Conservation (phyloP, 768 basidiomycete genomes). For the Russula lepida region DNA sequence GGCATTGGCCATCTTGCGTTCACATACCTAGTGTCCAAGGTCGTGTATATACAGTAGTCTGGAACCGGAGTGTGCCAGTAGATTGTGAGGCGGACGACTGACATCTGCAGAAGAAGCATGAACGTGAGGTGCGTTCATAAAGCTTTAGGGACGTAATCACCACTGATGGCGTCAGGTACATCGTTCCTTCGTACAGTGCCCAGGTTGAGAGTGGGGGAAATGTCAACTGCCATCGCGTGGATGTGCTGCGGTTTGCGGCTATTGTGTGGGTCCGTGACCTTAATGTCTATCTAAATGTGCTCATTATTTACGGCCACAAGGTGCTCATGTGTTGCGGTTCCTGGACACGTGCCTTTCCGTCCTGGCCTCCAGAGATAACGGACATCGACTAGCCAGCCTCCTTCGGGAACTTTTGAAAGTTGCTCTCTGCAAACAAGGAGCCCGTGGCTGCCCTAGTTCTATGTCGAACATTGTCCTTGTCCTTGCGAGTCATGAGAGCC, state of each 20-base stretch:
- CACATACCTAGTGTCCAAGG: not conserved
- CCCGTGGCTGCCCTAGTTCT: constrained; percentile 35
- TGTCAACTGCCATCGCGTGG: constrained; percentile 34
- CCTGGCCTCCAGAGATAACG: constrained; percentile 34
- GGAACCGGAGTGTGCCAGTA: no score
- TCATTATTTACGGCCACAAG: constrained; percentile 10
- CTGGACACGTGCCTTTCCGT: constrained; percentile 42
- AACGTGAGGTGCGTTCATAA: not conserved
- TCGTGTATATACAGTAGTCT: no score
- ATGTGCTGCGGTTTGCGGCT: constrained; percentile 48
- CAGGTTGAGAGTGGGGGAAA: not conserved
- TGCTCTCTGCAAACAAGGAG: constrained; percentile 34
- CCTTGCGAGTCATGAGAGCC: constrained; percentile 34
- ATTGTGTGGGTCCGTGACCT: constrained; percentile 33
- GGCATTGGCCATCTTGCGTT: not conserved
- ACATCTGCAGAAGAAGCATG: not conserved
- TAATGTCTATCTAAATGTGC: constrained; percentile 42
- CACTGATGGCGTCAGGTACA: not conserved
- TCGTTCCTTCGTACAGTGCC: not conserved
- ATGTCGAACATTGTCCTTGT: constrained; percentile 51
- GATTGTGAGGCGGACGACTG: no score
- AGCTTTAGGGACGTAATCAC: not conserved
- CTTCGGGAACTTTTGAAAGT: constrained; percentile 32
- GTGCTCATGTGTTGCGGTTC: not conserved
- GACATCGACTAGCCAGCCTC: constrained; percentile 25